Conservation (phyloP, 2,329 filamentous ascomycete genomes). For the Xylariales sp. region DNA sequence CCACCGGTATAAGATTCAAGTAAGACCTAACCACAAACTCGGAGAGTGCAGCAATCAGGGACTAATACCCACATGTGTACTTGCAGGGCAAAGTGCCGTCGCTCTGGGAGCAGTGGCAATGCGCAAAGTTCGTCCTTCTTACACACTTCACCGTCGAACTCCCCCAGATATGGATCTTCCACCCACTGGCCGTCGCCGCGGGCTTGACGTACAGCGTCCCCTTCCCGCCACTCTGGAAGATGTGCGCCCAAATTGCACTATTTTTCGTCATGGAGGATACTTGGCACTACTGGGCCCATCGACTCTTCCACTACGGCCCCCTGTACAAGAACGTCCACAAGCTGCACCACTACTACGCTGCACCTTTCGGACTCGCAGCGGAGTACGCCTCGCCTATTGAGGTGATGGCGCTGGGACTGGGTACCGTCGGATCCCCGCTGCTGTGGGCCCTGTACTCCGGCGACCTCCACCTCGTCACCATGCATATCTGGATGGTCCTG, state of each 20-base stretch:
- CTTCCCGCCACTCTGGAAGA: slow-evolving; percentile 81
- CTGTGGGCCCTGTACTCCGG: slow-evolving; percentile 78
- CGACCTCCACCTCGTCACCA: slow-evolving; percentile 91
- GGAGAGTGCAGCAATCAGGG: too few species aligned
- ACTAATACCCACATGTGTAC: too few species aligned
- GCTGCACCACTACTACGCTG: slow-evolving; percentile 98
- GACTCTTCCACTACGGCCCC: slow-evolving; percentile 86
- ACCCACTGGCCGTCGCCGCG: slow-evolving; percentile 89
- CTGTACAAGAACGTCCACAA: slow-evolving; percentile 98
- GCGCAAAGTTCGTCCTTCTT: slow-evolving; percentile 86
- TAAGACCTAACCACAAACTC: too few species aligned
- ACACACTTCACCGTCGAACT: slow-evolving; percentile 97
- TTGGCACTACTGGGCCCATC: slow-evolving; percentile 98
- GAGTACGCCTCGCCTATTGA: slow-evolving; percentile 98
- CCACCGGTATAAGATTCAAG: slow-evolving; percentile 95
- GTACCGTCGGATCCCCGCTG: slow-evolving; percentile 78
- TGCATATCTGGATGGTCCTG: slow-evolving; percentile 94
- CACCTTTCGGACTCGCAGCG: slow-evolving; percentile 91
- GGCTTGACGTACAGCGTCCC: slow-evolving; percentile 85
- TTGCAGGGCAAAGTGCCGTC: slow-evolving; percentile 84
- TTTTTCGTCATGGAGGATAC: slow-evolving; percentile 96
- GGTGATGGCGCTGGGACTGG: slow-evolving; percentile 88
- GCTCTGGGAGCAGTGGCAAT: slow-evolving; percentile 90
- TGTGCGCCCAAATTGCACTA: slow-evolving; percentile 84
- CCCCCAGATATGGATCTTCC: slow-evolving; percentile 98